Percentiles rank a stretch among this genome's conserved stretches.
These are phyloP conservation scores for Saccharomyces uvarum DNA, from an alignment of 1,139 yeast species.

Conservation along the genomic window DNA sequence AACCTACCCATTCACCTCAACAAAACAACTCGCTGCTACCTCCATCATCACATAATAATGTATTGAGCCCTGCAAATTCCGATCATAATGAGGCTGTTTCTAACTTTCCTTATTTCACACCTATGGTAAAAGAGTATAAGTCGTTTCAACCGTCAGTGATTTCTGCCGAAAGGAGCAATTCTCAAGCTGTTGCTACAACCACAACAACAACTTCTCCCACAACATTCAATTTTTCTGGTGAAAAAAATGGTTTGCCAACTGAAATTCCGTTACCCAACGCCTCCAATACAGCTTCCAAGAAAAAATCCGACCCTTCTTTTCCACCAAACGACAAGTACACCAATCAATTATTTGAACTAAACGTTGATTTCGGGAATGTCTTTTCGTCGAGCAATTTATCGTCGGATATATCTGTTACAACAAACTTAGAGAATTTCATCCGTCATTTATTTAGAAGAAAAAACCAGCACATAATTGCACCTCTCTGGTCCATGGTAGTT, in stretches of 20 bases:
- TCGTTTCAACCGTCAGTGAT: constrained; percentile 21
- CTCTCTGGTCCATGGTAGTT: constrained; percentile 61
- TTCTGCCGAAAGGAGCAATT: constrained; percentile 19
- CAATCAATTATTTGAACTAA: constrained; percentile 18
- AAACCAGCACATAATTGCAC: constrained; percentile 32
- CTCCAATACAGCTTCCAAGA: background rate
- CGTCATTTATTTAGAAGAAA: constrained; percentile 24
- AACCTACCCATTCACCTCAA: background rate
- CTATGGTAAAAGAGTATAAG: constrained; percentile 18
- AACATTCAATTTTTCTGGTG: constrained; percentile 10
- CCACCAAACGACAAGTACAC: constrained; percentile 8
- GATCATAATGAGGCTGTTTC: background rate
- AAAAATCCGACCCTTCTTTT: background rate
- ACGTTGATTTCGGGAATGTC: constrained; percentile 9
- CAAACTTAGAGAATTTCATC: constrained; percentile 28
- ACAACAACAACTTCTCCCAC: constrained; percentile 12
- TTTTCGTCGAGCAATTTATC: constrained; percentile 11
- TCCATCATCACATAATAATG: background rate
- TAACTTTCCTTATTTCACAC: constrained; percentile 11
- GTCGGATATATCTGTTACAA: constrained; percentile 20
- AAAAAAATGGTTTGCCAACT: background rate
- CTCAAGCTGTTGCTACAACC: constrained; percentile 18
- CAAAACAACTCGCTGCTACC: background rate
- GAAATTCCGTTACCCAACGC: background rate
- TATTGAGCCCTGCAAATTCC: background rate